These are phyloP conservation scores for Fusarium globosum DNA, from an alignment of 2,329 filamentous ascomycete species.

Conservation along the genomic window DNA sequence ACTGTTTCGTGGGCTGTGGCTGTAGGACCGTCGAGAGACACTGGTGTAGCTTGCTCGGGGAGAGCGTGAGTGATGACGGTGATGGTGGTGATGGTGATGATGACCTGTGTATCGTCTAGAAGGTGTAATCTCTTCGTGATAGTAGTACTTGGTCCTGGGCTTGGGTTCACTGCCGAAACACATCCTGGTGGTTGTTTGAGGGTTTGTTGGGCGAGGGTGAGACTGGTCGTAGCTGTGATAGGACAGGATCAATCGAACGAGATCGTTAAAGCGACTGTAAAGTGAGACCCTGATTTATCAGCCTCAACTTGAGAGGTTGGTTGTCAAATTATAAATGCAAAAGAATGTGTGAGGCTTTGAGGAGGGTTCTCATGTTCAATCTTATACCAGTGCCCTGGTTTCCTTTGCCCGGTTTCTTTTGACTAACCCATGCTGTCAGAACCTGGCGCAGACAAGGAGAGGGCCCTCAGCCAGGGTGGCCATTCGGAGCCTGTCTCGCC, in stretches of 20 bases:
- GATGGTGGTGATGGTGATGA: slow-evolving; percentile 51
- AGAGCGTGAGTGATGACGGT: slow-evolving; percentile 49
- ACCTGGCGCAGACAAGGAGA: slow-evolving; percentile 37
- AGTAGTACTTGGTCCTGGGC: slow-evolving; percentile 63
- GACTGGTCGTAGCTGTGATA: neutral
- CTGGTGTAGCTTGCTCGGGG: slow-evolving; percentile 58
- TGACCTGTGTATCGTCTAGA: slow-evolving; percentile 53
- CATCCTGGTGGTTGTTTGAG: slow-evolving; percentile 53
- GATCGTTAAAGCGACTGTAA: neutral
- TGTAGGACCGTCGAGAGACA: slow-evolving; percentile 52
- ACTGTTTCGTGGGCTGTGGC: slow-evolving; percentile 58
- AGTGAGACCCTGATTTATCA: neutral
- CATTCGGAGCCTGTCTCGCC: slow-evolving; percentile 31
- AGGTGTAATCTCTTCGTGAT: slow-evolving; percentile 65
- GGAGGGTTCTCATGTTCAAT: slow-evolving; percentile 36
- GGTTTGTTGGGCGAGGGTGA: slow-evolving; percentile 1
- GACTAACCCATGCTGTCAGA: slow-evolving; percentile 37
- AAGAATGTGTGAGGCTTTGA: neutral
- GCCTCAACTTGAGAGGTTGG: neutral
- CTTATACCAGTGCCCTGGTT: slow-evolving; percentile 42
- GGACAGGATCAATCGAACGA: neutral
- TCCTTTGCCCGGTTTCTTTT: slow-evolving; percentile 45
- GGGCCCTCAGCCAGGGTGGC: slow-evolving; percentile 36
- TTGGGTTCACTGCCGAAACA: slow-evolving; percentile 60
- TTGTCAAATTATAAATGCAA: slow-evolving; percentile 9